phyloP scores from a whole-genome alignment of 169 alveolate genomes.

The Perkinsus chesapeaki region DNA sequence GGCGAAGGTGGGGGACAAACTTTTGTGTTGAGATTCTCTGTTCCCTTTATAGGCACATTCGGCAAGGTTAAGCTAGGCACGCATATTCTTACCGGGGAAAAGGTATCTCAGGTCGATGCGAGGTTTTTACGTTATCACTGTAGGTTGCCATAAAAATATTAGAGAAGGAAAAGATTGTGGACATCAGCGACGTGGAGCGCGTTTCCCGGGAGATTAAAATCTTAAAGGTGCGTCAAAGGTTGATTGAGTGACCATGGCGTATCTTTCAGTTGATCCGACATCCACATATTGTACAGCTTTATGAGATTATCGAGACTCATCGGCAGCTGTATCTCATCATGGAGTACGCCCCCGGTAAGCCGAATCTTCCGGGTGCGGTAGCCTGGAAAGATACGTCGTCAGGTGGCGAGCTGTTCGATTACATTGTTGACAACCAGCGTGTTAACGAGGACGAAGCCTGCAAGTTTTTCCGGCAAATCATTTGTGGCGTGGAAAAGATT shows the following conservation, averaged over 20 bases:
- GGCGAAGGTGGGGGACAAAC: constrained; percentile 60
- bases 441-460: constrained; percentile 52
- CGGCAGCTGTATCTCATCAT: constrained; percentile 67
- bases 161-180: constrained; percentile 64
- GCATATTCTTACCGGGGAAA: constrained; percentile 69
- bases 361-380: background rate
- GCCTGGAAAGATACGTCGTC: background rate
- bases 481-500: constrained; percentile 76
- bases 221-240: constrained; percentile 20
- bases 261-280: constrained; percentile 28
- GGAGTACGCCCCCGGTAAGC: constrained; percentile 64
- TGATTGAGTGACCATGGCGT: background rate
- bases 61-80: constrained; percentile 81
- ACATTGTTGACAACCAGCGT: constrained; percentile 69
- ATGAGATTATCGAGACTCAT: constrained; percentile 70
- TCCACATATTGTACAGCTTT: constrained; percentile 53
- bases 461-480: constrained; percentile 57
- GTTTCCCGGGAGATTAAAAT: constrained; percentile 79
- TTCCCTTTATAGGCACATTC: constrained; percentile 60
- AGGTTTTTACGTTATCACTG: constrained; percentile 19
- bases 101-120: constrained; percentile 58
- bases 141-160: constrained; percentile 45
- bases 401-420: constrained; percentile 82
- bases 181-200: constrained; percentile 72
- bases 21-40: background rate